phyloP scores from a whole-genome alignment of 768 basidiomycete species.

The Boletellus emodensis region DNA sequence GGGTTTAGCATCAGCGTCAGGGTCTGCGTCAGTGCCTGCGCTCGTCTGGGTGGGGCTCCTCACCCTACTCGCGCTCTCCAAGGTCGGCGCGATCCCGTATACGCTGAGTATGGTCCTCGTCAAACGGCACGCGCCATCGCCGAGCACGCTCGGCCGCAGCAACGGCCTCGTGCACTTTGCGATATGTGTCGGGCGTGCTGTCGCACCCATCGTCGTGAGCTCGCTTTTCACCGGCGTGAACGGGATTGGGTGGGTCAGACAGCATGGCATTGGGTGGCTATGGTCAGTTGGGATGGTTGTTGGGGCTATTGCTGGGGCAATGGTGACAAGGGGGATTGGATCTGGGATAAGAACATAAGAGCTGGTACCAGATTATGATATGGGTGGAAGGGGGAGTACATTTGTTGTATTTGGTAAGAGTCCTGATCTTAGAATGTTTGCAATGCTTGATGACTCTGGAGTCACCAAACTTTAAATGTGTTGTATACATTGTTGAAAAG shows the following conservation, averaged over 20 bases:
- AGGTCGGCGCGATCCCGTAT: constrained; percentile 7
- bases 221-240: constrained; percentile 18
- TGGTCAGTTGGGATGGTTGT: constrained; percentile 18
- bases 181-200: constrained; percentile 51
- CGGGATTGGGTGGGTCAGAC: constrained; percentile 6
- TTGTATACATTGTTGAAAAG: too few species aligned
- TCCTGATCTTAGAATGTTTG: too few species aligned
- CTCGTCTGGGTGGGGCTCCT: constrained; percentile 48
- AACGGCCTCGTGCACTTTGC: constrained; percentile 59
- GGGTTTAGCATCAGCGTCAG: background rate
- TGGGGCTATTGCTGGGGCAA: constrained; percentile 5
- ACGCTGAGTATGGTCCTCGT: constrained; percentile 62
- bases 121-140: constrained; percentile 45
- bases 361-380: too few species aligned
- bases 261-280: constrained; percentile 6
- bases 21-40: constrained; percentile 14
- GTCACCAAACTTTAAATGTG: too few species aligned
- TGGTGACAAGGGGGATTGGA: constrained; percentile 6
- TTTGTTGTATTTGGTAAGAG: too few species aligned
- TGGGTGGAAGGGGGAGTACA: too few species aligned
- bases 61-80: constrained; percentile 37
- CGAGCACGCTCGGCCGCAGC: constrained; percentile 49
- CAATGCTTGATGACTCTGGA: too few species aligned
- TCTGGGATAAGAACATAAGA: background rate
- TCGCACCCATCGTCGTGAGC: constrained; percentile 53